Evolutionary conservation across 2,329 filamentous ascomycete species (phyloP).

Genomic region (Xylaria sp.): DNA sequence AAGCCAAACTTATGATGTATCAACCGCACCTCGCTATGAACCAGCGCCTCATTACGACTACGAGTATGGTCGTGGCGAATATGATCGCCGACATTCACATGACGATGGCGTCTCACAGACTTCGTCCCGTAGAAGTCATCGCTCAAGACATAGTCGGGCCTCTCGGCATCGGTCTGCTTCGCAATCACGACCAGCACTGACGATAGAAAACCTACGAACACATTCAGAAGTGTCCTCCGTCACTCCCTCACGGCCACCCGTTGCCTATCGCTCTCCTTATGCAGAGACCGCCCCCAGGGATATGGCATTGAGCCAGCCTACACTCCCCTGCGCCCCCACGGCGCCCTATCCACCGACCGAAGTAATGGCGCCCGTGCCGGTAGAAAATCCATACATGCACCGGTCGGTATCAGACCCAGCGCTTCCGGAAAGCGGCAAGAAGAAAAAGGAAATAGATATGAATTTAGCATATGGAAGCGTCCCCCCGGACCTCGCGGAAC

Average conservation of each 20-base stretch:
- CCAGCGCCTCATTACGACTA: conserved; percentile 44
- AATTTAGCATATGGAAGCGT: conserved; percentile 89
- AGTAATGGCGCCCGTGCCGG: conserved; percentile 32
- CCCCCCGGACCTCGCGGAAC: conserved; percentile 70
- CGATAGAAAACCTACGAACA: conserved; percentile 63
- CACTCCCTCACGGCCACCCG: conserved; percentile 57
- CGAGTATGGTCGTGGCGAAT: conserved; percentile 44
- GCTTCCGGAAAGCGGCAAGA: conserved; percentile 45
- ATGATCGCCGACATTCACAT: conserved; percentile 43
- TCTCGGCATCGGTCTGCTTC: conserved; percentile 51
- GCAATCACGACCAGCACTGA: conserved; percentile 58
- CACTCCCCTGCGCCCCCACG: conserved; percentile 51
- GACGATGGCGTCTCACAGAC: conserved; percentile 53
- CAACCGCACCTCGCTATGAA: conserved; percentile 47
- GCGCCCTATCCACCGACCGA: conserved; percentile 37
- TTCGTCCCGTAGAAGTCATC: conserved; percentile 58
- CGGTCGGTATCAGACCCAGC: conserved; percentile 57
- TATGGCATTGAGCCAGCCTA: conserved; percentile 56
- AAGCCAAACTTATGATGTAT: conserved; percentile 66
- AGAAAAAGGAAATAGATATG: conserved; percentile 77
- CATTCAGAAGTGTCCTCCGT: conserved; percentile 64
- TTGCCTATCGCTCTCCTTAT: conserved; percentile 54
- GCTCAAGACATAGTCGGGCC: conserved; percentile 53
- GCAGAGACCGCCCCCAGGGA: conserved; percentile 60
- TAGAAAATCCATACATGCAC: conserved; percentile 42